Conservation (phyloP, 805 yeast genomes). For the Clavispora asparagi region DNA sequence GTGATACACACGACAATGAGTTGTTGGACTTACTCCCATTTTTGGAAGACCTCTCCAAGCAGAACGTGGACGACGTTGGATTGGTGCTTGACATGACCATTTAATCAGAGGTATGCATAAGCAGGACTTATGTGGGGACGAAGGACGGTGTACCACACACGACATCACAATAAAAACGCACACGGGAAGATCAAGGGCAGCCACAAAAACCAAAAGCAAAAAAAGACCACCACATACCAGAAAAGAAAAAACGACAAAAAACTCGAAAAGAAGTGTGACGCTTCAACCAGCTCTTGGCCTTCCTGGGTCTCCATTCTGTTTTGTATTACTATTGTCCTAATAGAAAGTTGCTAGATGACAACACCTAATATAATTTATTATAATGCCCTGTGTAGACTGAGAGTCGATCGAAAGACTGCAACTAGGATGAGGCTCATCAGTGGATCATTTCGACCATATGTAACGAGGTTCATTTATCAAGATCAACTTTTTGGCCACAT, state of each 20-base stretch:
- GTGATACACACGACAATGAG: constrained; percentile 96
- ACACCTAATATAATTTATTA: not conserved
- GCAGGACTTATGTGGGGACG: constrained; percentile 15
- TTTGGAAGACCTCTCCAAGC: constrained; percentile 72
- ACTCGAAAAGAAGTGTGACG: not conserved
- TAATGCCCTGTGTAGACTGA: not conserved
- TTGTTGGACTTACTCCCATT: constrained; percentile 86
- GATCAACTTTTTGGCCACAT: too few species aligned
- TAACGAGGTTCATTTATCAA: too few species aligned
- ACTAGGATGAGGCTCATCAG: too few species aligned
- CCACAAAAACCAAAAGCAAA: not conserved
- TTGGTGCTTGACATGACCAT: constrained; percentile 74
- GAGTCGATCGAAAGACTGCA: too few species aligned
- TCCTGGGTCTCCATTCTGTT: not conserved
- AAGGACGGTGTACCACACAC: not conserved
- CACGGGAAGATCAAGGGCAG: not conserved
- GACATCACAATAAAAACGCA: not conserved
- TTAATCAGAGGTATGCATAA: constrained; percentile 16
- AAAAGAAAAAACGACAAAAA: not conserved
- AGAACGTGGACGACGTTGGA: constrained; percentile 77
- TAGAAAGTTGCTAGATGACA: not conserved
- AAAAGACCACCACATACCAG: not conserved
- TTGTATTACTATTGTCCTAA: not conserved
- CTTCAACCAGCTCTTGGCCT: not conserved
- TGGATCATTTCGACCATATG: too few species aligned